These are phyloP conservation scores for Kodamaea plutei DNA, from an alignment of 1,139 yeast genomes.

Conservation along the genomic window DNA sequence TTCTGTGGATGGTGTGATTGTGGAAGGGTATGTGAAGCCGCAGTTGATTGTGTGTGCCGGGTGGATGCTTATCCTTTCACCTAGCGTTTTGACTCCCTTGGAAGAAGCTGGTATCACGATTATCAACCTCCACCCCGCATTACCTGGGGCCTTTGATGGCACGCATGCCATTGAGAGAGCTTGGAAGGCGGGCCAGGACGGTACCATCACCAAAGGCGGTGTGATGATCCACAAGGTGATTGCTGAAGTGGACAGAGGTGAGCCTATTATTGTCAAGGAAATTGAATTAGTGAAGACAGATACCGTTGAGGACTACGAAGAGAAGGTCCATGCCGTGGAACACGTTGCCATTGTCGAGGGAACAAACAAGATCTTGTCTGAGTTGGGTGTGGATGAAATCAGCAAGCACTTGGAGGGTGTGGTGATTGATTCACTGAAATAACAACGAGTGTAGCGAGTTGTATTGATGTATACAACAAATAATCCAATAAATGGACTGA, in stretches of 20 bases:
- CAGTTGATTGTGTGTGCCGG: conserved; percentile 95
- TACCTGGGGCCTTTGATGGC: conserved; percentile 96
- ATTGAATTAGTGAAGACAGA: conserved; percentile 69
- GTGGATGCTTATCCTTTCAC: conserved; percentile 91
- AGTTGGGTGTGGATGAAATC: conserved; percentile 17
- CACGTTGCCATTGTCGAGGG: conserved; percentile 94
- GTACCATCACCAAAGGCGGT: conserved; percentile 76
- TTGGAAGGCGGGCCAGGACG: conserved; percentile 89
- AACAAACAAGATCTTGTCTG: conserved; percentile 55
- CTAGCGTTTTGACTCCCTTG: conserved; percentile 66
- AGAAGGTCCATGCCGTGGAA: conserved; percentile 78
- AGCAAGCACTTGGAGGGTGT: neutral
- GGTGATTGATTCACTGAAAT: too few species aligned
- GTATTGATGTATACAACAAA: too few species aligned
- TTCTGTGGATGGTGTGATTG: conserved; percentile 21
- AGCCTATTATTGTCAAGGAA: conserved; percentile 79
- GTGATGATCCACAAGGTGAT: conserved; percentile 96
- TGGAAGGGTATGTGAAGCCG: conserved; percentile 47
- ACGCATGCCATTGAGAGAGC: conserved; percentile 96
- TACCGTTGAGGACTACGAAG: conserved; percentile 72
- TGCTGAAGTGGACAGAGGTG: conserved; percentile 90
- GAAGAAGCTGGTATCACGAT: conserved; percentile 63
- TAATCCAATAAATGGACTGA: too few species aligned
- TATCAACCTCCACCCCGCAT: conserved; percentile 92
- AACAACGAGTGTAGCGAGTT: too few species aligned